A percentile compares a stretch with the other conserved stretches of the same genome.
Conservation (phyloP, 1,284 basidiomycete species). For the Ustilago lituana region DNA sequence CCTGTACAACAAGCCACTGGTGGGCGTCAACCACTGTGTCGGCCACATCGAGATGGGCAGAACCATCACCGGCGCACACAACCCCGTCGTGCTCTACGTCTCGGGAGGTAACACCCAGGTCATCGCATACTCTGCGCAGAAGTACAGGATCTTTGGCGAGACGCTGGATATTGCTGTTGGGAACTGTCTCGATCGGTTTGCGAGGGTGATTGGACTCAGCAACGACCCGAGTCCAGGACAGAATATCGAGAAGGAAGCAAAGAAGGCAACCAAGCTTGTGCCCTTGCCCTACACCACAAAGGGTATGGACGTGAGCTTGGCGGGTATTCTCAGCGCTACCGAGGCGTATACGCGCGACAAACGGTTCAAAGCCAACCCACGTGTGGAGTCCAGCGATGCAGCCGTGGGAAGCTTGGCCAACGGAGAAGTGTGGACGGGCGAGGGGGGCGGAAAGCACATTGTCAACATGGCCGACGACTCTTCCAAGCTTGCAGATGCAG, state of each 20-base stretch:
- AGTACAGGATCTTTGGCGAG: conserved; percentile 98
- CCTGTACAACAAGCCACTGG: conserved; percentile 87
- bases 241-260: conserved; percentile 96
- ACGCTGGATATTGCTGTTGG: conserved; percentile 98
- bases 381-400: conserved; percentile 10
- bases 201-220: conserved; percentile 90
- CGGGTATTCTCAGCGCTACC: conserved; percentile 86
- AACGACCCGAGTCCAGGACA: conserved; percentile 98
- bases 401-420: conserved; percentile 60
- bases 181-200: conserved; percentile 97
- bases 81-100: conserved; percentile 97
- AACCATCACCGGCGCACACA: conserved; percentile 90
- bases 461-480: conserved; percentile 34
- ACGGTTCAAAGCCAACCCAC: conserved; percentile 44
- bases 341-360: conserved; percentile 78
- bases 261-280: conserved; percentile 79
- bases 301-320: conserved; percentile 97
- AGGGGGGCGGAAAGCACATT: conserved; percentile 55
- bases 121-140: conserved; percentile 91
- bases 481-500: not conserved
- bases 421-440: conserved; percentile 53
- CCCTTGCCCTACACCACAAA: conserved; percentile 94
- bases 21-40: conserved; percentile 98
- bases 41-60: conserved; percentile 99
- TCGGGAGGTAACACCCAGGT: conserved; percentile 99